Evolutionary conservation across 108 stramenopile species (phyloP).

Genomic region (Epithemia pelagica): DNA sequence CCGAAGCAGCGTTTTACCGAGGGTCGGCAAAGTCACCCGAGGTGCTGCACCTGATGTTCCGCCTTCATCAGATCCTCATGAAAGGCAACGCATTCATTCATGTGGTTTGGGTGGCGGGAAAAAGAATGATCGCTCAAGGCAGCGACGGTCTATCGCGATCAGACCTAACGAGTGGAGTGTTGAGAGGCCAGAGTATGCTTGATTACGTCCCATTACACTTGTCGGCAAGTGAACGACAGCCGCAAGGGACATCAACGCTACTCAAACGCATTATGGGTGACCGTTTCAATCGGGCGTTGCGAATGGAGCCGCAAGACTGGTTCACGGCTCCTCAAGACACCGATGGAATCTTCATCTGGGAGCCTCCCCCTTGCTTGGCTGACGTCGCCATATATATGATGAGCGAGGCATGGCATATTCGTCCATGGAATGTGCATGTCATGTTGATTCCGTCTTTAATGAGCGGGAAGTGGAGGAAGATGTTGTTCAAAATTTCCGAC

Average conservation of each 20-base stretch:
- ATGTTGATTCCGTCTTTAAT: constrained; percentile 36
- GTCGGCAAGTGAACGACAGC: constrained; percentile 11
- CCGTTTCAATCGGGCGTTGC: not conserved
- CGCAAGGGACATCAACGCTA: not conserved
- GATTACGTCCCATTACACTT: constrained; percentile 20
- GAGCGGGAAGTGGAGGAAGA: constrained; percentile 27
- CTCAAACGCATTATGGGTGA: constrained; percentile 13
- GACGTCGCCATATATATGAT: constrained; percentile 23
- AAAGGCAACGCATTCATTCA: constrained; percentile 7
- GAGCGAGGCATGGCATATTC: constrained; percentile 22
- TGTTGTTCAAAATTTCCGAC: constrained; percentile 17
- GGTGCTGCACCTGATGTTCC: constrained; percentile 18
- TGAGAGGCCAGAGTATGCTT: constrained; percentile 17
- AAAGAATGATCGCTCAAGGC: constrained; percentile 35
- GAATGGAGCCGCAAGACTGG: not conserved
- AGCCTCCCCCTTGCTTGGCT: constrained; percentile 27
- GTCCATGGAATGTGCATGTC: constrained; percentile 18
- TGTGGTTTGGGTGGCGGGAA: constrained; percentile 25
- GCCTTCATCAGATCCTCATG: constrained; percentile 23
- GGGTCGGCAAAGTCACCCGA: too few relatives aligned
- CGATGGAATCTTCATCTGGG: constrained; percentile 18
- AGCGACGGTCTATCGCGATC: constrained; percentile 31
- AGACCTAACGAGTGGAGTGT: constrained; percentile 13
- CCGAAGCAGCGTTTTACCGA: too few relatives aligned
- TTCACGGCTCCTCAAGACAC: not conserved